Evolutionary conservation across 2,329 filamentous ascomycete species (phyloP).

Genomic region (Gnomoniopsis smithogilvyi): DNA sequence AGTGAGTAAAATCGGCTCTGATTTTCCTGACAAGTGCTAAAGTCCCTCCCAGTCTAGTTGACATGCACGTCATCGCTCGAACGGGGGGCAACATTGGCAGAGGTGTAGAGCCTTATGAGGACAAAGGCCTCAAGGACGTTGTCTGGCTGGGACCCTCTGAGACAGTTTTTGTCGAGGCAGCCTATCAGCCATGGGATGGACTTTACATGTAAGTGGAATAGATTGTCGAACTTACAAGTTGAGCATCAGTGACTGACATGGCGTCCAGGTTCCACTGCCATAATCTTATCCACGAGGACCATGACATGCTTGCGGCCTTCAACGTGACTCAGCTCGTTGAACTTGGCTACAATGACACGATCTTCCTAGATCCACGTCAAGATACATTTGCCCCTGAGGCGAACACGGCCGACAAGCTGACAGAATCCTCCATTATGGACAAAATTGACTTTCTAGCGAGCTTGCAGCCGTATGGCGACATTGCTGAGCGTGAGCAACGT

Average conservation of each 20-base stretch:
- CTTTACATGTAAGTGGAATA: not conserved
- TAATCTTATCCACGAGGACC: not conserved
- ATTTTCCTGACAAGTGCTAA: not conserved
- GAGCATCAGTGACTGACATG: not conserved
- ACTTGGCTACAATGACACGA: not conserved
- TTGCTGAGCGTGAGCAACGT: not conserved
- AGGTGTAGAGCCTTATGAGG: not conserved
- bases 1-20: not conserved
- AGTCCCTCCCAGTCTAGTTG: not conserved
- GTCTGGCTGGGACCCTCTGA: not conserved
- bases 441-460: not conserved
- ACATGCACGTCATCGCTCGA: not conserved
- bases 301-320: not conserved
- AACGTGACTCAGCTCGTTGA: not conserved
- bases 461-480: not conserved
- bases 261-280: not conserved
- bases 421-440: not conserved
- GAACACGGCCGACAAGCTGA: not conserved
- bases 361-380: not conserved
- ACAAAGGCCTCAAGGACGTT: not conserved
- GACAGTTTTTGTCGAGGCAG: not conserved
- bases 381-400: not conserved
- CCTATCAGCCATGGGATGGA: not conserved
- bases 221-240: not conserved
- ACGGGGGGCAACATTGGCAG: not conserved